Conservation (phyloP, 2,329 filamentous ascomycete genomes). For the Lachnellula willkommii region DNA sequence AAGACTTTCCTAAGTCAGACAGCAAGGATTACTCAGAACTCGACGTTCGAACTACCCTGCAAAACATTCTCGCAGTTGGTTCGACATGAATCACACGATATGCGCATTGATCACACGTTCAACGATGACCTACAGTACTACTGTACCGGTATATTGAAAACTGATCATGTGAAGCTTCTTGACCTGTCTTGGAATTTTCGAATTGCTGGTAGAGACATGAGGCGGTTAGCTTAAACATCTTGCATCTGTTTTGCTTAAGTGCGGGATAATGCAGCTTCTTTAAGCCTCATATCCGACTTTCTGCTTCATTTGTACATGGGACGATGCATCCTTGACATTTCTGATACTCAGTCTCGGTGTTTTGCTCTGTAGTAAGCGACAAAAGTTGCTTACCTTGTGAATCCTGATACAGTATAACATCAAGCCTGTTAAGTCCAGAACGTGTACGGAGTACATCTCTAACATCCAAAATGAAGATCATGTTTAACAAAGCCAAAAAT, state of each 20-base stretch:
- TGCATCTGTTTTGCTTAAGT: neutral
- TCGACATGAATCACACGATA: constrained; percentile 6
- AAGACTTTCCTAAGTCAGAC: constrained; percentile 24
- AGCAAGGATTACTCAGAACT: constrained; percentile 11
- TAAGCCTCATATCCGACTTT: neutral
- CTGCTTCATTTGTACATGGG: neutral
- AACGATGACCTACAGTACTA: neutral
- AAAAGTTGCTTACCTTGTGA: neutral
- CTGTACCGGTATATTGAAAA: neutral
- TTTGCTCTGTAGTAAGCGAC: neutral
- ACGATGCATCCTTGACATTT: neutral
- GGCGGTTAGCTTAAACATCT: neutral
- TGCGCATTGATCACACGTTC: too few relatives aligned
- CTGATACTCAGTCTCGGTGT: neutral
- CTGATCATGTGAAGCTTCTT: neutral
- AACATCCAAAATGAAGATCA: constrained; percentile 1
- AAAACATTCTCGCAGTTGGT: constrained; percentile 21
- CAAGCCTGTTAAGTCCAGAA: neutral
- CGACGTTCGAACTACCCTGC: constrained; percentile 27
- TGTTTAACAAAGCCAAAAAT: neutral
- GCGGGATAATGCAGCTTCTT: neutral
- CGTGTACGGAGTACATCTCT: neutral
- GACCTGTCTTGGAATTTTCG: neutral
- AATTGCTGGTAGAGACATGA: neutral
- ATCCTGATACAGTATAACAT: neutral